Conservation (phyloP, 2,329 filamentous ascomycete species). For the Trichoderma atrobrunneum region DNA sequence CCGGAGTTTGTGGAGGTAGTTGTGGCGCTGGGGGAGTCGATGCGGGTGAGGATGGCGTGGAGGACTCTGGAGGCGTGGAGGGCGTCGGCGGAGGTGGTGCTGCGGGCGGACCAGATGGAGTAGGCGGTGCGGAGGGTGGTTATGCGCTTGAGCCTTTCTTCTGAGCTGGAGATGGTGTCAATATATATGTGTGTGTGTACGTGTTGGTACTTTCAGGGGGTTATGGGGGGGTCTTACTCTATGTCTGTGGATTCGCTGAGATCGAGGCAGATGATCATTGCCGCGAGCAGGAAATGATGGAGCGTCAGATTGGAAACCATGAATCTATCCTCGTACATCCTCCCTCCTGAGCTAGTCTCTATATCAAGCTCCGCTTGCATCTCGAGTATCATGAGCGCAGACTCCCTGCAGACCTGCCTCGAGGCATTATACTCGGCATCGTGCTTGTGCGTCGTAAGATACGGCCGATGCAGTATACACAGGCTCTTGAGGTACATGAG, state of each 20-base stretch:
- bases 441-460: constrained; percentile 40
- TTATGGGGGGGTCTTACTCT: constrained; percentile 28
- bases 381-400: constrained; percentile 44
- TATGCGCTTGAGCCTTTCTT: constrained; percentile 36
- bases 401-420: constrained; percentile 40
- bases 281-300: constrained; percentile 57
- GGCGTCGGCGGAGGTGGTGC: constrained; percentile 40
- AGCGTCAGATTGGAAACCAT: constrained; percentile 52
- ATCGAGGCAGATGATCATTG: constrained; percentile 58
- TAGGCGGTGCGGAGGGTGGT: constrained; percentile 40
- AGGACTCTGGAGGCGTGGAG: constrained; percentile 43
- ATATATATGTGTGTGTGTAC: background rate
- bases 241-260: constrained; percentile 40
- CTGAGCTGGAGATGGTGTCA: background rate
- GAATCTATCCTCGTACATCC: constrained; percentile 51
- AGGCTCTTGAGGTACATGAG: constrained; percentile 48
- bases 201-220: background rate
- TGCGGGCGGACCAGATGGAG: constrained; percentile 42
- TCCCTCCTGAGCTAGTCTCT: constrained; percentile 47
- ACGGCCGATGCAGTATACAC: constrained; percentile 50
- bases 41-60: constrained; percentile 40
- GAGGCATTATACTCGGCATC: constrained; percentile 40
- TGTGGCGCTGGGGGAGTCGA: constrained; percentile 26
- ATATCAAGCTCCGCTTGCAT: constrained; percentile 48
- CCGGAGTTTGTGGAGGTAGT: background rate